Percentiles rank a stretch among this genome's conserved stretches.
These are phyloP conservation scores for Cyclostephanos invisitatus DNA, from an alignment of 108 stramenopile species.

Conservation along the genomic window DNA sequence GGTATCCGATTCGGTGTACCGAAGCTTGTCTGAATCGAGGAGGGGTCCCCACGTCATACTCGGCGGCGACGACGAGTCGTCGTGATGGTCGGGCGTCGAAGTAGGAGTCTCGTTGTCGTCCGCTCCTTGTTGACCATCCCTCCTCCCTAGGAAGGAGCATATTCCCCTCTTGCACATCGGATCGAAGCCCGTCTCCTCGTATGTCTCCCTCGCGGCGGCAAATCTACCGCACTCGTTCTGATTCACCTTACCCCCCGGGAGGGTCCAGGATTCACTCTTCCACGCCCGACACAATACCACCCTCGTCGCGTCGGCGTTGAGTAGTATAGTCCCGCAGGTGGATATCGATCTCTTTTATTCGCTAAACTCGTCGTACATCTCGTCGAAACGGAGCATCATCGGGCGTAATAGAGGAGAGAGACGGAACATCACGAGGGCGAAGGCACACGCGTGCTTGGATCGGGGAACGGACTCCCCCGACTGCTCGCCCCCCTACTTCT, in stretches of 20 bases:
- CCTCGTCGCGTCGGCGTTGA: conserved; percentile 59
- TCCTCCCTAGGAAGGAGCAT: conserved; percentile 31
- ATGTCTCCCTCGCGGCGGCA: conserved; percentile 83
- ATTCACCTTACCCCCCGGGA: conserved; percentile 88
- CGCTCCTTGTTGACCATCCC: conserved; percentile 24
- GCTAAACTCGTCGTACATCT: conserved; percentile 74
- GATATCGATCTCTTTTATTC: conserved; percentile 79
- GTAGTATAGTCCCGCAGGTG: conserved; percentile 81
- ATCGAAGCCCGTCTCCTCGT: conserved; percentile 94
- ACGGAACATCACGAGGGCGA: conserved; percentile 68
- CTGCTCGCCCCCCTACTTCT: not conserved
- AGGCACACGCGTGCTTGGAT: conserved; percentile 68
- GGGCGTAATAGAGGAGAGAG: conserved; percentile 63
- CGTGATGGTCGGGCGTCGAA: not conserved
- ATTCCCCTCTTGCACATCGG: conserved; percentile 46
- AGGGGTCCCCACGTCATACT: conserved; percentile 52
- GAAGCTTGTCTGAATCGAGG: conserved; percentile 52
- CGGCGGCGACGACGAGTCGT: conserved; percentile 19
- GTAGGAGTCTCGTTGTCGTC: conserved; percentile 9
- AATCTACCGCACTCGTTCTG: conserved; percentile 75
- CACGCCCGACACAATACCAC: conserved; percentile 66
- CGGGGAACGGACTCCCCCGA: conserved; percentile 47
- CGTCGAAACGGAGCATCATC: conserved; percentile 49
- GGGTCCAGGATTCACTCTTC: conserved; percentile 75
- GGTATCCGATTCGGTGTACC: conserved; percentile 59